Evolutionary conservation across 768 basidiomycete species (phyloP).

Genomic region (Gymnopilus dilepis): DNA sequence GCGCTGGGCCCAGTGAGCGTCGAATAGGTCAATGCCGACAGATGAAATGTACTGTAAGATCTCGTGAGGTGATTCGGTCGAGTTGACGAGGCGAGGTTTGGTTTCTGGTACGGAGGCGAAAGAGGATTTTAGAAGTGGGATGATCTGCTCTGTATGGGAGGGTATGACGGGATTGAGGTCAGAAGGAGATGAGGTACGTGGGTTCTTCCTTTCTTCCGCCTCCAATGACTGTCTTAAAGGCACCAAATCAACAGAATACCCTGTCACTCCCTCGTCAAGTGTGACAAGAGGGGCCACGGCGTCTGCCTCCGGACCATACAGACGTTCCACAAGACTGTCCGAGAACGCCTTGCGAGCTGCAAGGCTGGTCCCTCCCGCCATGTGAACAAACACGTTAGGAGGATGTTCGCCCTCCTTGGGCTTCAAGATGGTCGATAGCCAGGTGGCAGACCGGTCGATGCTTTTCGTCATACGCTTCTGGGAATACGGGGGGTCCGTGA

Average conservation of each 20-base stretch:
- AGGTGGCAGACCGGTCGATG: constrained; percentile 68
- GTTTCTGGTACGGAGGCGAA: constrained; percentile 52
- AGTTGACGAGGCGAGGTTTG: constrained; percentile 71
- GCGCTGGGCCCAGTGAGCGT: constrained; percentile 70
- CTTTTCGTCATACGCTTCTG: constrained; percentile 82
- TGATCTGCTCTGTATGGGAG: constrained; percentile 26
- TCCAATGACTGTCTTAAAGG: constrained; percentile 45
- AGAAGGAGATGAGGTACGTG: constrained; percentile 4
- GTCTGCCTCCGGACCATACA: constrained; percentile 61
- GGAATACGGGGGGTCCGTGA: constrained; percentile 67
- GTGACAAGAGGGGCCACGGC: constrained; percentile 51
- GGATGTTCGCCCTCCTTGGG: constrained; percentile 28
- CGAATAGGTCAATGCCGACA: constrained; percentile 79
- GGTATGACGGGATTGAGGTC: constrained; percentile 16
- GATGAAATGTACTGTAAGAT: constrained; percentile 67
- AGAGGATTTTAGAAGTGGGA: constrained; percentile 61
- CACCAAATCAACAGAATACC: constrained; percentile 75
- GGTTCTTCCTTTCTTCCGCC: constrained; percentile 18
- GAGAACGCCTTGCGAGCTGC: constrained; percentile 72
- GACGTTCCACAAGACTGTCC: constrained; percentile 55
- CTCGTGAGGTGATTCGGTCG: constrained; percentile 70
- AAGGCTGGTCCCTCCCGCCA: constrained; percentile 63
- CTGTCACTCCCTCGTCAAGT: constrained; percentile 72
- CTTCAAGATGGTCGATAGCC: constrained; percentile 63
- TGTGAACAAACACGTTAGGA: constrained; percentile 66